A percentile compares a stretch with the other conserved stretches of the same genome.
phyloP scores from a whole-genome alignment of 83 land plant species.

The Larix sibirica region DNA sequence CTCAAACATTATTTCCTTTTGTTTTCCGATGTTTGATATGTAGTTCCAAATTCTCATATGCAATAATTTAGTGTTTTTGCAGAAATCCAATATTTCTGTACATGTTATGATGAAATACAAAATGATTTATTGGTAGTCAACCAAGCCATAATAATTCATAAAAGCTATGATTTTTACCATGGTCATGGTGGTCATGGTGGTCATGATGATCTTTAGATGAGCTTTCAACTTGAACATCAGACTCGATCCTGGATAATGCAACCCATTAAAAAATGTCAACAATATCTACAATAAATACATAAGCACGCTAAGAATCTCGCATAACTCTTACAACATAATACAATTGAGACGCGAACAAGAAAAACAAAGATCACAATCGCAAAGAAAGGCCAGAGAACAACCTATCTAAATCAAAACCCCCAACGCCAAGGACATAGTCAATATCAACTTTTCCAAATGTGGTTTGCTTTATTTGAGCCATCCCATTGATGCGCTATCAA shows the following conservation, averaged over 20 bases:
- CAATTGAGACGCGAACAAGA: no score
- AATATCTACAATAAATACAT: background rate
- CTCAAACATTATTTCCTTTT: background rate
- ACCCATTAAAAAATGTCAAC: slow-evolving; percentile 3
- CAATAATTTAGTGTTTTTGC: background rate
- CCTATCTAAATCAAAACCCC: slow-evolving; percentile 97
- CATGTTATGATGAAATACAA: background rate
- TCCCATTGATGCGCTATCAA: slow-evolving; percentile 76
- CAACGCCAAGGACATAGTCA: slow-evolving; percentile 93
- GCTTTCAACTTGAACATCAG: slow-evolving; percentile 51
- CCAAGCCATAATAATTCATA: background rate
- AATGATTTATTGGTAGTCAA: background rate
- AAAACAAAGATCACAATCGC: slow-evolving; percentile 8
- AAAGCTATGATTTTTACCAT: slow-evolving; percentile 38
- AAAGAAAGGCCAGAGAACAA: slow-evolving; percentile 18
- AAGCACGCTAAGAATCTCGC: background rate
- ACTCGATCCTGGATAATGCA: slow-evolving; percentile 63
- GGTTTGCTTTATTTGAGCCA: slow-evolving; percentile 77
- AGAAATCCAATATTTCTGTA: background rate
- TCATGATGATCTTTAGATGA: slow-evolving; percentile 22
- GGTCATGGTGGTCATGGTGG: slow-evolving; percentile 43
- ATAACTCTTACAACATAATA: background rate
- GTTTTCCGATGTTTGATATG: background rate
- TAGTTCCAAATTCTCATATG: background rate
- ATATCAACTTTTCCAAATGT: slow-evolving; percentile 85